phyloP scores from a whole-genome alignment of 2,329 filamentous ascomycete genomes.

The Phialophora chinensis region DNA sequence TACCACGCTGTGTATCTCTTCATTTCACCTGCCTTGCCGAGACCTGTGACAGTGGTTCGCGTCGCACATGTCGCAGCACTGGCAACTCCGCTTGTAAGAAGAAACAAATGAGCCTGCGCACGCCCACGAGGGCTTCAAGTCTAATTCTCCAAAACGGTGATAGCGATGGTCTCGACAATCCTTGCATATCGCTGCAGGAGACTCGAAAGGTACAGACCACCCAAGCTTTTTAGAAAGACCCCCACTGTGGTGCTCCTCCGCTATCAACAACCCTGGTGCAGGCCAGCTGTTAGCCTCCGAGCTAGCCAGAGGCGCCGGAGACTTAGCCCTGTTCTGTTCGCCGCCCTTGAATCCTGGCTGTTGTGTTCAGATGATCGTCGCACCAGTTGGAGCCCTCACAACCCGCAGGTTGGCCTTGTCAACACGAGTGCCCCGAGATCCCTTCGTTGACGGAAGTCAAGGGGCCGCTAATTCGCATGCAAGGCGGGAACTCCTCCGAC shows the following conservation, averaged over 20 bases:
- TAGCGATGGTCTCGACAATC: neutral
- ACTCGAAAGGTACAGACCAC: neutral
- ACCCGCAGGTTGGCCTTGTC: neutral
- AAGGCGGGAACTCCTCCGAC: conserved; percentile 4
- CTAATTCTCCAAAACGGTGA: neutral
- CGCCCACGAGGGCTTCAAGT: neutral
- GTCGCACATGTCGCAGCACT: neutral
- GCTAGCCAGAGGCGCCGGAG: neutral
- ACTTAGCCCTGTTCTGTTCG: neutral
- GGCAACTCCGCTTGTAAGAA: neutral
- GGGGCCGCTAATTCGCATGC: neutral
- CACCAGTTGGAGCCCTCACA: conserved; percentile 9
- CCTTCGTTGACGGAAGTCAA: conserved; percentile 6
- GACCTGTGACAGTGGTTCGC: neutral
- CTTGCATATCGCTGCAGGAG: neutral
- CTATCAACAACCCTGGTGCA: neutral
- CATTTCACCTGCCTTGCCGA: neutral
- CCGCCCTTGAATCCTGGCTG: neutral
- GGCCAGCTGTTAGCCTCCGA: neutral
- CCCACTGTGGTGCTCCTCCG: conserved; percentile 1
- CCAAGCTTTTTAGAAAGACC: neutral
- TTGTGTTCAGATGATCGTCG: neutral
- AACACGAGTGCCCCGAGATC: conserved; percentile 5
- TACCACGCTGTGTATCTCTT: neutral
- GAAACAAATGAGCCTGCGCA: neutral